Base-by-base conservation (phyloP, 345 rosid genomes). In the Eucalyptus microcorys region DNA sequence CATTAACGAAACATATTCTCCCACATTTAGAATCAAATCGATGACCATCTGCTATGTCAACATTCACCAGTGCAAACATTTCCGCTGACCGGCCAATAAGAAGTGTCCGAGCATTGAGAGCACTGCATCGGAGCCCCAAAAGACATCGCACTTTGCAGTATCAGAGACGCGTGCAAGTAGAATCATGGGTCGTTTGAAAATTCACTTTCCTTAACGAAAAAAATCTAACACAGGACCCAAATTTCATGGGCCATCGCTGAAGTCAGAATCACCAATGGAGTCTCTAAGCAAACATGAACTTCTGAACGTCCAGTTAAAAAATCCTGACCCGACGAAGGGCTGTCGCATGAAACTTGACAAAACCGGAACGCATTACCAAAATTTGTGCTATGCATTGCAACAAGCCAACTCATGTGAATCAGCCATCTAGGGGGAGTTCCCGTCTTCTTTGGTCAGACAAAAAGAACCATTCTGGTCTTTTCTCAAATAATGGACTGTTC, bases 381-480 rank as follows among this genome's bases (percentile, higher is more conserved):
- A 66, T 66, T 66, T 66, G 42, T 66, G 12, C 79, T 66, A 42
- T 12, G 79, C 42, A 66, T 66, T 32, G 42, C 42, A 66, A 16
- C 79, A 32, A 32, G 42, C 42, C 79, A 32, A 3, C 79, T 32
- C 87, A 30, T 30, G 14, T 85, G 34, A 85, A 90, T 95, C 94
- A 96, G 66, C 91, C 94, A 27, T 96, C 97, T 1, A 94, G 2
- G 0, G 98, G 97, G 71, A 96, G 94, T 94, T 96, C 99, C 19
- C 99, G 5, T 57, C 4, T 57, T 57, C 66, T 57, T 57, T 57
- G 66, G 66, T n/a, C 7, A 11, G 4, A 26, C 66, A 26, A 57
- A 26, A 57, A 57, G n/a, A 57, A 53, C 21, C 6, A 50, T 50
- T 15, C 21, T 50, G 21, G 53, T 50, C 21, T 48, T 12, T 59